Percentiles rank a stretch among this genome's conserved stretches.
Conservation (phyloP, 345 rosid genomes). For the Erodium maritimum region DNA sequence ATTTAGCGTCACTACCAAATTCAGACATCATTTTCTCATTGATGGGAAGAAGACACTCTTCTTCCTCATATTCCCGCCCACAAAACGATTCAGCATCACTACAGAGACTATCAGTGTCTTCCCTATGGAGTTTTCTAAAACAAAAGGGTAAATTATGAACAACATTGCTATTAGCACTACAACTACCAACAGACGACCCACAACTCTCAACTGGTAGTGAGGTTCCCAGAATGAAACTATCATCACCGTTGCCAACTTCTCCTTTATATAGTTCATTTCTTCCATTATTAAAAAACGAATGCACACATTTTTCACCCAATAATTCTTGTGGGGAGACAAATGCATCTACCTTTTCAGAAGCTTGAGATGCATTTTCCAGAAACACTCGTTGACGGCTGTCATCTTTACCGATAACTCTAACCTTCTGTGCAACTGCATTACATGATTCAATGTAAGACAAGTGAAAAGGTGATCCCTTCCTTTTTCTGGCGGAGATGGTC, state of each 20-base stretch:
- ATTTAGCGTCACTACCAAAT: slow-evolving; percentile 18
- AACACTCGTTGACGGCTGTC: slow-evolving; percentile 1
- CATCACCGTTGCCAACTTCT: slow-evolving; percentile 2
- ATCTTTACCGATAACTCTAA: slow-evolving; percentile 5
- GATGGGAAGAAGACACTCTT: not conserved
- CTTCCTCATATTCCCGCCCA: slow-evolving; percentile 1
- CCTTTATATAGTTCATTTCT: slow-evolving; percentile 10
- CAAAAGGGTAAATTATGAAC: slow-evolving; percentile 3
- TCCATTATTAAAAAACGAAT: slow-evolving; percentile 12
- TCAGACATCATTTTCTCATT: not conserved
- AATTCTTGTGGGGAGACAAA: slow-evolving; percentile 8
- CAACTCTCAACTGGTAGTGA: slow-evolving; percentile 11
- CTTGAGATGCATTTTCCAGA: slow-evolving; percentile 7
- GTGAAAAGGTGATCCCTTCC: slow-evolving; percentile 10
- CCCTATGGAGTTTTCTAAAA: not conserved
- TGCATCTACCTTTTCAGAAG: slow-evolving; percentile 15
- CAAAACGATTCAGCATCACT: slow-evolving; percentile 14
- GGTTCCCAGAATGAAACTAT: slow-evolving; percentile 5
- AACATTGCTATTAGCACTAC: slow-evolving; percentile 10
- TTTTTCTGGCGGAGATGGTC: not conserved
- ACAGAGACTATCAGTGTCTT: not conserved
- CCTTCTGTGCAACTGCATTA: slow-evolving; percentile 9
- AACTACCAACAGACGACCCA: slow-evolving; percentile 35
- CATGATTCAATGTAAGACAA: slow-evolving; percentile 7
- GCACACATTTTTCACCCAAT: slow-evolving; percentile 13